Conservation (phyloP, 345 rosid species). For the Eucalyptus cloeziana region DNA sequence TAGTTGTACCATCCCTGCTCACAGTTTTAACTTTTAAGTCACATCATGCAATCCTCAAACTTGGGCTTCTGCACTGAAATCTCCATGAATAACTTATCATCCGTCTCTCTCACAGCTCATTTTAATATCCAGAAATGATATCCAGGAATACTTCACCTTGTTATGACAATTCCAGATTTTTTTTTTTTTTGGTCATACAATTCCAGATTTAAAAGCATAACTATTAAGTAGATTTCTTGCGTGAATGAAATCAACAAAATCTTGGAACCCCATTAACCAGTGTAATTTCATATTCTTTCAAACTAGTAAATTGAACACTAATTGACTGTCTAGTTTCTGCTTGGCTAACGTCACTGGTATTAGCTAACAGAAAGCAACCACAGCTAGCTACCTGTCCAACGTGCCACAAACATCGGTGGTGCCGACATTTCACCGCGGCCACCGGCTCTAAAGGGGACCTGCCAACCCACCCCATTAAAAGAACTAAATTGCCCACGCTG, state of each 20-base stretch:
- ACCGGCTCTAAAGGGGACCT: not conserved
- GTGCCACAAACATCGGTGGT: not conserved
- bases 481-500: not conserved
- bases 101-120: not conserved
- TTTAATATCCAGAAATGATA: not conserved
- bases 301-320: not conserved
- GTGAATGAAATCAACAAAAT: not conserved
- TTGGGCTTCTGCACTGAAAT: not conserved
- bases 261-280: not conserved
- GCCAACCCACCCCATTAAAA: not conserved
- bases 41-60: not conserved
- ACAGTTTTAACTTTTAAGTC: not conserved
- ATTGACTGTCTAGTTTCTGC: not conserved
- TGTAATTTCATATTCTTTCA: not conserved
- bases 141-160: not conserved
- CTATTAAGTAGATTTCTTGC: not conserved
- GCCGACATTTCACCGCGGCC: not conserved
- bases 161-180: not conserved
- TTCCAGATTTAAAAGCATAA: not conserved
- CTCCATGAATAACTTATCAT: not conserved
- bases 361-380: not conserved
- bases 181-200: not conserved
- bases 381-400: not conserved
- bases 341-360: not conserved
- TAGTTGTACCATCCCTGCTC: slow-evolving; percentile 27